phyloP scores from a whole-genome alignment of 169 alveolate genomes.

The Plasmodium knowlesi region DNA sequence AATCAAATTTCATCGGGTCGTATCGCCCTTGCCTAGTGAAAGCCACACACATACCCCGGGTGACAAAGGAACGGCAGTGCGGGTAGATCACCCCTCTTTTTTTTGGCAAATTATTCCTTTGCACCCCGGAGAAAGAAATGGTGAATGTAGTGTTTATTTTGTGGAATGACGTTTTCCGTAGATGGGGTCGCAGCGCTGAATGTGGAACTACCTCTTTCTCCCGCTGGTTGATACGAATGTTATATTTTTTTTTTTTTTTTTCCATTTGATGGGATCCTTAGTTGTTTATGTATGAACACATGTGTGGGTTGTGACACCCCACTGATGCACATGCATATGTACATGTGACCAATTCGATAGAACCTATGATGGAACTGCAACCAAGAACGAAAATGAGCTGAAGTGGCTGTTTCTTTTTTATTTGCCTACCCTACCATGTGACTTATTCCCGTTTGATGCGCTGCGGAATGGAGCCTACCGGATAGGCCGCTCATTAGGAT shows the following conservation, averaged over 20 bases:
- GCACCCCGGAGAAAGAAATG: neutral
- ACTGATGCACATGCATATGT: neutral
- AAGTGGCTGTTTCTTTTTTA: neutral
- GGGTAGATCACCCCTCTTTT: neutral
- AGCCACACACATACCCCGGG: neutral
- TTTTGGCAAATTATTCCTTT: neutral
- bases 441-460: neutral
- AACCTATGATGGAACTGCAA: neutral
- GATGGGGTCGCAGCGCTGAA: neutral
- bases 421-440: neutral
- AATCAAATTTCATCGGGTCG: neutral
- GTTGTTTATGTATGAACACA: neutral
- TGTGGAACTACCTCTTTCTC: neutral
- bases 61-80: neutral
- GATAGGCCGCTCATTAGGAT: too few species aligned
- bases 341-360: neutral
- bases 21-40: neutral
- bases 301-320: neutral
- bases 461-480: neutral
- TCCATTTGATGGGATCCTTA: neutral
- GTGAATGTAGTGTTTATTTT: neutral
- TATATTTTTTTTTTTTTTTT: too few species aligned
- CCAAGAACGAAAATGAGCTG: neutral
- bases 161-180: neutral
- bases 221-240: neutral